Conservation (phyloP, 2,329 filamentous ascomycete genomes). For the Aspergillus niger region DNA sequence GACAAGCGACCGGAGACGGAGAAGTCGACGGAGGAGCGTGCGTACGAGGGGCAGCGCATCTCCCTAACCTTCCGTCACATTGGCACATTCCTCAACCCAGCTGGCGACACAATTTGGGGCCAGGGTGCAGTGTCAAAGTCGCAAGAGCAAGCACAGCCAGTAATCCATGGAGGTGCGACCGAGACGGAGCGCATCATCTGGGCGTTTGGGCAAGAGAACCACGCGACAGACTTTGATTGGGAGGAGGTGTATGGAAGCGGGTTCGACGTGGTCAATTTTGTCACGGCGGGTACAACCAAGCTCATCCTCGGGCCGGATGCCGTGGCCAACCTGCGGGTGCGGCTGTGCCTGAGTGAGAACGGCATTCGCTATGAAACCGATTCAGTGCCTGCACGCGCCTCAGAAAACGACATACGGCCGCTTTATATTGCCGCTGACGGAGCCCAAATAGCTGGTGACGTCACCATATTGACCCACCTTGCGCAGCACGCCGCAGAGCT, state of each 20-base stretch:
- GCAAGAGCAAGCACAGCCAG: constrained; percentile 58
- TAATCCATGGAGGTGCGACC: constrained; percentile 69
- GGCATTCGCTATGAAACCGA: constrained; percentile 38
- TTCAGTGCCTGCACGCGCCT: not conserved
- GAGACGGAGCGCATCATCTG: constrained; percentile 67
- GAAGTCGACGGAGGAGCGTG: constrained; percentile 69
- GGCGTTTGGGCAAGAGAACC: constrained; percentile 86
- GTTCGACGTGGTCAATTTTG: constrained; percentile 70
- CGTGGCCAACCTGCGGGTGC: constrained; percentile 41
- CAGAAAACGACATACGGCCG: constrained; percentile 16
- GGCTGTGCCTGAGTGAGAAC: constrained; percentile 42
- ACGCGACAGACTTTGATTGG: constrained; percentile 71
- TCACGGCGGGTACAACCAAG: constrained; percentile 37
- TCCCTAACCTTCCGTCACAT: constrained; percentile 90
- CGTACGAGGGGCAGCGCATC: constrained; percentile 75
- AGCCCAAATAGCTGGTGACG: constrained; percentile 31
- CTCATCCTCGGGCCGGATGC: constrained; percentile 36
- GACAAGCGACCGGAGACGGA: constrained; percentile 74
- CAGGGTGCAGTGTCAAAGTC: constrained; percentile 79
- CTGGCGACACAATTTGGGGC: constrained; percentile 78
- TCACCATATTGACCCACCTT: constrained; percentile 37
- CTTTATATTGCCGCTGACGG: constrained; percentile 35
- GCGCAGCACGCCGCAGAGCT: constrained; percentile 24
- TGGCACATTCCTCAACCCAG: constrained; percentile 74
- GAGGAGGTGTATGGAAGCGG: constrained; percentile 71